phyloP scores from a whole-genome alignment of 2,329 filamentous ascomycete genomes.

The Beauveria asiatica region DNA sequence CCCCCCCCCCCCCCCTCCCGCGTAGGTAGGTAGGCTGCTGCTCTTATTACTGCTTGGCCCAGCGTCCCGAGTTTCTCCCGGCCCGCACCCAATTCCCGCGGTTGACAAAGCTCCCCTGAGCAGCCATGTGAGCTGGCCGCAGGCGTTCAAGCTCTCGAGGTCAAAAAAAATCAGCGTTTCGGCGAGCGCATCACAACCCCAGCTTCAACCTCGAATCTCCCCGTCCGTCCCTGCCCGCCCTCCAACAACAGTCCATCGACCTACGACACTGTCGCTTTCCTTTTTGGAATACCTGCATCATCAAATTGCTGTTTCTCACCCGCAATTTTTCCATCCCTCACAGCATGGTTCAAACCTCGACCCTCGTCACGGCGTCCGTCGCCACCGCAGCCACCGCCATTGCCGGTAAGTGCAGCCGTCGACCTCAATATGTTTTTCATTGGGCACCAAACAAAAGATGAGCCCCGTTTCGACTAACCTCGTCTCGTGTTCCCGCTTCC shows the following conservation, averaged over 20 bases:
- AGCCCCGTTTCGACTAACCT: not conserved
- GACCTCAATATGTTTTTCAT: conserved; percentile 1
- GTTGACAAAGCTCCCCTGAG: conserved; percentile 11
- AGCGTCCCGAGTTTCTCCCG: conserved; percentile 18
- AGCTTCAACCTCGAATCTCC: conserved; percentile 3
- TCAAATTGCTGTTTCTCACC: not conserved
- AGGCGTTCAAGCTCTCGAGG: not conserved
- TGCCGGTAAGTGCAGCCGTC: conserved; percentile 39
- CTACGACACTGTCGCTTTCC: not conserved
- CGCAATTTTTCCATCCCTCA: not conserved
- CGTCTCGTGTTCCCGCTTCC: not conserved
- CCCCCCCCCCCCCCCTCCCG: too few relatives aligned
- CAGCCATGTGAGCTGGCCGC: not conserved
- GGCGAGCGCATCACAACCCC: conserved; percentile 9
- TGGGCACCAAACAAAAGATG: not conserved
- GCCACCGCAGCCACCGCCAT: conserved; percentile 52
- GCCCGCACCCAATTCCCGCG: not conserved
- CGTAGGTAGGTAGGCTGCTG: not conserved
- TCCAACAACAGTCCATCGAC: not conserved
- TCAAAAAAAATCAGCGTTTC: conserved; percentile 9
- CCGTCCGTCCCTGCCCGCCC: not conserved
- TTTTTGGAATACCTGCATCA: conserved; percentile 5
- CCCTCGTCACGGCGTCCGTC: conserved; percentile 52
- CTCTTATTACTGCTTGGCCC: not conserved
- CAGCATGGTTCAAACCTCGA: conserved; percentile 40